Percentiles rank a stretch among this genome's conserved stretches.
Conservation (phyloP, 495 filamentous ascomycete genomes). For the Aspergillus panamensis region DNA sequence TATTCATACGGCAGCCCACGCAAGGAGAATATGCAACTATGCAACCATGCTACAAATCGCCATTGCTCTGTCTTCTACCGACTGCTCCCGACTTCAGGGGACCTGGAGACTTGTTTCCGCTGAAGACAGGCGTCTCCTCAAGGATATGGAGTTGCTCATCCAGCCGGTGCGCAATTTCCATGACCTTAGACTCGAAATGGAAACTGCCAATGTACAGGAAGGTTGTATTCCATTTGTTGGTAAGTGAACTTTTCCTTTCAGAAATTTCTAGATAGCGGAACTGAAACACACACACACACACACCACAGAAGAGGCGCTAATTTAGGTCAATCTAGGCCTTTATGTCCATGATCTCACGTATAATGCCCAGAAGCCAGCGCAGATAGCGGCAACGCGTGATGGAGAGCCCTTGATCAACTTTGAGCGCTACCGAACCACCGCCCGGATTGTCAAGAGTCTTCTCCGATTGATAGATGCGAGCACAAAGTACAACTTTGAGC, state of each 20-base stretch:
- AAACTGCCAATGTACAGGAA: slow-evolving; percentile 66
- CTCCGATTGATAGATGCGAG: slow-evolving; percentile 89
- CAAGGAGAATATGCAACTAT: slow-evolving; percentile 84
- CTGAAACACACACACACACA: too few relatives aligned
- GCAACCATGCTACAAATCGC: slow-evolving; percentile 95
- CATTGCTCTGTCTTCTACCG: slow-evolving; percentile 81
- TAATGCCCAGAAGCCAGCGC: slow-evolving; percentile 82
- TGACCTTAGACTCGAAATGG: slow-evolving; percentile 88
- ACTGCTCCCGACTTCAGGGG: slow-evolving; percentile 67
- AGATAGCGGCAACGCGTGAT: slow-evolving; percentile 51
- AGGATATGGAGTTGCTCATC: slow-evolving; percentile 77
- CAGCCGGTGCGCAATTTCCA: slow-evolving; percentile 90
- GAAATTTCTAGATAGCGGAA: too few relatives aligned
- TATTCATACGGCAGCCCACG: slow-evolving; percentile 87
- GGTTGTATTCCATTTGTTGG: slow-evolving; percentile 98
- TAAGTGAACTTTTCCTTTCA: slow-evolving; percentile 33
- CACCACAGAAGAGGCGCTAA: too few relatives aligned
- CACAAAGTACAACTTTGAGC: slow-evolving; percentile 77
- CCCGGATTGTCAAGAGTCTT: slow-evolving; percentile 89
- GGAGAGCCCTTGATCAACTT: slow-evolving; percentile 86
- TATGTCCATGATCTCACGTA: slow-evolving; percentile 98
- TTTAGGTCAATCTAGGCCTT: slow-evolving; percentile 44
- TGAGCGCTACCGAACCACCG: slow-evolving; percentile 85
- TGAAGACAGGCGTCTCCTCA: slow-evolving; percentile 66
- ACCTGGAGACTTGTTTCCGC: slow-evolving; percentile 80